Conservation (phyloP, 495 filamentous ascomycete genomes). For the Lindgomyces ingoldianus region DNA sequence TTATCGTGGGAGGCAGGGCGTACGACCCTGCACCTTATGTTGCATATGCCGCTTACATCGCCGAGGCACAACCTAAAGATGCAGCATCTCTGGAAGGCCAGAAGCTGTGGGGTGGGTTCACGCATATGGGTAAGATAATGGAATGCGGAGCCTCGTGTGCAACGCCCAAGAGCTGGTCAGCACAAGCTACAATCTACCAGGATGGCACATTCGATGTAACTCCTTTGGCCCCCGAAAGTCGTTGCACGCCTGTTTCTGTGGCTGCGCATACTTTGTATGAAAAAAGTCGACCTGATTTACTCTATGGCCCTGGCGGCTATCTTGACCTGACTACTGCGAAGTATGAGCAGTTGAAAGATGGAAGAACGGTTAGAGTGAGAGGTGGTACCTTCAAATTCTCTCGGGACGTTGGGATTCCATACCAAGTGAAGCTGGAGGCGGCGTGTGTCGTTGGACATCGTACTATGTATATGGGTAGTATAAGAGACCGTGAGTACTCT, state of each 20-base stretch:
- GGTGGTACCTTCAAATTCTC: constrained; percentile 44
- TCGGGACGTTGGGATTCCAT: constrained; percentile 34
- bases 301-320: constrained; percentile 52
- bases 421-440: constrained; percentile 53
- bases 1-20: constrained; percentile 53
- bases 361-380: constrained; percentile 45
- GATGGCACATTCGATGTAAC: constrained; percentile 50
- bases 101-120: constrained; percentile 41
- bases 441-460: constrained; percentile 48
- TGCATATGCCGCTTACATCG: constrained; percentile 46
- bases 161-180: constrained; percentile 48
- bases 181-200: constrained; percentile 45
- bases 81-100: background rate
- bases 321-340: constrained; percentile 46
- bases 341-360: constrained; percentile 45
- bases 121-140: constrained; percentile 58
- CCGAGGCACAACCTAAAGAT: constrained; percentile 2
- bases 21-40: constrained; percentile 55
- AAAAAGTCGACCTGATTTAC: constrained; percentile 51
- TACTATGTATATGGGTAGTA: constrained; percentile 50
- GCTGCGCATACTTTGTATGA: constrained; percentile 57
- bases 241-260: constrained; percentile 51
- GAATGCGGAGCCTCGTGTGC: constrained; percentile 55
- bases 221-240: constrained; percentile 40
- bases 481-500: constrained; percentile 46